Conservation (phyloP, 2,329 filamentous ascomycete species). For the Penicillium sp. region DNA sequence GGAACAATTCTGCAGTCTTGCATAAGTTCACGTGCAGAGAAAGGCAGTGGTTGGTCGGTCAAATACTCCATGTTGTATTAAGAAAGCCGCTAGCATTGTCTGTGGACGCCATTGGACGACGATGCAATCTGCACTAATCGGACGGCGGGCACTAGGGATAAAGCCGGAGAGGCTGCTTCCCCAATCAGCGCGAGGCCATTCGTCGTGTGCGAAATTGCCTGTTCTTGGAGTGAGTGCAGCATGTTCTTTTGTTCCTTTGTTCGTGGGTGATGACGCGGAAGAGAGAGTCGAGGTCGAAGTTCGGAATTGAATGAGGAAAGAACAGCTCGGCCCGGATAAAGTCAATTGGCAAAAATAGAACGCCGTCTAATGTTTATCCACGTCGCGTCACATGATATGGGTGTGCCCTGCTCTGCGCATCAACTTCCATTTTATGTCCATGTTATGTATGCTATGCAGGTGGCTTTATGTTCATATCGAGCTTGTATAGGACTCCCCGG, state of each 20-base stretch:
- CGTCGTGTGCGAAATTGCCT: neutral
- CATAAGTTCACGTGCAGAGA: neutral
- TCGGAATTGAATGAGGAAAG: neutral
- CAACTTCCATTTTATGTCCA: too few species aligned
- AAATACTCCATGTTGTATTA: neutral
- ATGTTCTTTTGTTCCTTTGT: neutral
- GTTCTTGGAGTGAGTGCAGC: neutral
- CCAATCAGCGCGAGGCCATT: neutral
- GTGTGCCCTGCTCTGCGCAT: too few species aligned
- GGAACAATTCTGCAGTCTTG: slow-evolving; percentile 7
- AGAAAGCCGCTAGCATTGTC: neutral
- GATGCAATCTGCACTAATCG: neutral
- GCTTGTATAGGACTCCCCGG: too few species aligned
- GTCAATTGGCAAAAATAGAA: neutral
- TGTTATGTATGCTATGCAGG: too few species aligned
- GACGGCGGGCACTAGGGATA: slow-evolving; percentile 8
- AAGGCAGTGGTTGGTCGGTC: neutral
- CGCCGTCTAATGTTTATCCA: too few species aligned
- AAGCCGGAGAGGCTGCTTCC: neutral
- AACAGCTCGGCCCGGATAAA: neutral
- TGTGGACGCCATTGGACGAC: neutral
- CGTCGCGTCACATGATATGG: neutral
- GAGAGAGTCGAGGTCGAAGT: neutral
- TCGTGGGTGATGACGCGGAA: neutral
- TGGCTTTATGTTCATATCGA: too few species aligned